Evolutionary conservation across 768 basidiomycete species (phyloP).

Genomic region (Hortiboletus campestris): DNA sequence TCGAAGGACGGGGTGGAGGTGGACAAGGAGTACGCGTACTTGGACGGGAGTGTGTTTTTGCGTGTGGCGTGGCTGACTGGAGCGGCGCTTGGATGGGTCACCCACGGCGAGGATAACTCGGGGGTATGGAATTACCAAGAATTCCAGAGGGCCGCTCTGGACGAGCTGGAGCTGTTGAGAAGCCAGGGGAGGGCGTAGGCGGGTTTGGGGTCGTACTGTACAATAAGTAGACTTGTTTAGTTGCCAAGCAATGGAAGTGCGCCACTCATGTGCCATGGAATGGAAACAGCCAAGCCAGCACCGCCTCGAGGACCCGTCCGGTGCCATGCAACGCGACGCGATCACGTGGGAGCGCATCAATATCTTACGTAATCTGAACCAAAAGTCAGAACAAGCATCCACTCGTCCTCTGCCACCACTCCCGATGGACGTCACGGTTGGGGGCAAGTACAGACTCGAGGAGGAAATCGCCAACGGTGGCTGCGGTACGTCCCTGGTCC

Average conservation of each 20-base stretch:
- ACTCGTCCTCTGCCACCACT: slow-evolving; percentile 17
- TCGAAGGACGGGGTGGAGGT: slow-evolving; percentile 29
- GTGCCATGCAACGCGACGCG: slow-evolving; percentile 23
- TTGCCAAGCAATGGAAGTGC: background rate
- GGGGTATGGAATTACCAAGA: slow-evolving; percentile 30
- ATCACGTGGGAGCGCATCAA: slow-evolving; percentile 24
- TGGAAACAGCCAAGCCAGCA: too few species aligned
- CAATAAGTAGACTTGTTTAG: background rate
- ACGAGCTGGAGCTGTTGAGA: slow-evolving; percentile 23
- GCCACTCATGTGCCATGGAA: background rate
- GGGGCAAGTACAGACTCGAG: slow-evolving; percentile 75
- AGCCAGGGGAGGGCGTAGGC: slow-evolving; percentile 16
- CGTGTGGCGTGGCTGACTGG: slow-evolving; percentile 53
- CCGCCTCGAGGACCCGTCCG: background rate
- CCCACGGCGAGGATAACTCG: slow-evolving; percentile 36
- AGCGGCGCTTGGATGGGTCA: slow-evolving; percentile 40
- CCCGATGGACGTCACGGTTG: slow-evolving; percentile 48
- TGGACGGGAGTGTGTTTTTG: slow-evolving; percentile 66
- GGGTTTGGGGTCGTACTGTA: too few species aligned
- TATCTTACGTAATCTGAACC: slow-evolving; percentile 26
- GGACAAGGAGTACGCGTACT: slow-evolving; percentile 43
- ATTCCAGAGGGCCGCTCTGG: slow-evolving; percentile 26
- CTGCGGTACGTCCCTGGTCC: slow-evolving; percentile 67
- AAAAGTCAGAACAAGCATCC: slow-evolving; percentile 5
- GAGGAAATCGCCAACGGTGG: slow-evolving; percentile 81